A percentile compares a stretch with the other conserved stretches of the same genome.
phyloP scores from a whole-genome alignment of 345 rosid species.

The Garcia nutans region DNA sequence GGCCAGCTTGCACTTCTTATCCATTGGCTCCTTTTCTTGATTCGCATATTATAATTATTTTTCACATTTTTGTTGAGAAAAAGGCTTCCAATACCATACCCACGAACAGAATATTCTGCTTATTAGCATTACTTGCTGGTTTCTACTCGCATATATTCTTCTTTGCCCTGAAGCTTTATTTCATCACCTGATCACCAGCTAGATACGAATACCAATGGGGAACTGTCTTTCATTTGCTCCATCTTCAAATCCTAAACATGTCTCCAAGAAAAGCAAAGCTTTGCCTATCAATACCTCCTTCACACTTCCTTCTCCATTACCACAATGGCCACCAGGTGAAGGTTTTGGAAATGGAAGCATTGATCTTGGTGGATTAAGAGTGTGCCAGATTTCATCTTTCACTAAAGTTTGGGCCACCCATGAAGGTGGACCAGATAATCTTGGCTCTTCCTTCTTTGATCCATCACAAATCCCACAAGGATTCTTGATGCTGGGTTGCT shows the following conservation, averaged over 20 bases:
- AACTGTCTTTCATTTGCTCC: conserved; percentile 11
- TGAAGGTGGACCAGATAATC: conserved; percentile 67
- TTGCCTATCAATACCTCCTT: conserved; percentile 28
- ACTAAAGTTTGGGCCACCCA: conserved; percentile 53
- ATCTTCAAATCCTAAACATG: background rate
- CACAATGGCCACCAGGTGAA: conserved; percentile 34
- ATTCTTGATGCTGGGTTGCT: conserved; percentile 57
- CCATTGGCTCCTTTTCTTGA: background rate
- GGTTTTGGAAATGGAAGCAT: conserved; percentile 58
- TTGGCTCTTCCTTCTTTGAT: conserved; percentile 72
- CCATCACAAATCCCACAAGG: conserved; percentile 49
- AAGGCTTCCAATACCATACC: background rate
- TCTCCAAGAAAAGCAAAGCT: conserved; percentile 20
- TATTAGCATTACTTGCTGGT: background rate
- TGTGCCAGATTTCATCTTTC: conserved; percentile 54
- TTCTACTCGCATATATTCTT: background rate
- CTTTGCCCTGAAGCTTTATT: background rate
- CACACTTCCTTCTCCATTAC: conserved; percentile 41
- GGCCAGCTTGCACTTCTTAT: background rate
- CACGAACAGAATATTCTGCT: no score
- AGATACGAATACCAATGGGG: conserved; percentile 17
- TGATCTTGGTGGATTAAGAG: conserved; percentile 64
- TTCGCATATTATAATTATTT: no score
- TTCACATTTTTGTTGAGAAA: background rate
- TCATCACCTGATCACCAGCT: background rate